Conservation (phyloP, 176 grass and related monocot genomes). For the Triticum turgidum region DNA sequence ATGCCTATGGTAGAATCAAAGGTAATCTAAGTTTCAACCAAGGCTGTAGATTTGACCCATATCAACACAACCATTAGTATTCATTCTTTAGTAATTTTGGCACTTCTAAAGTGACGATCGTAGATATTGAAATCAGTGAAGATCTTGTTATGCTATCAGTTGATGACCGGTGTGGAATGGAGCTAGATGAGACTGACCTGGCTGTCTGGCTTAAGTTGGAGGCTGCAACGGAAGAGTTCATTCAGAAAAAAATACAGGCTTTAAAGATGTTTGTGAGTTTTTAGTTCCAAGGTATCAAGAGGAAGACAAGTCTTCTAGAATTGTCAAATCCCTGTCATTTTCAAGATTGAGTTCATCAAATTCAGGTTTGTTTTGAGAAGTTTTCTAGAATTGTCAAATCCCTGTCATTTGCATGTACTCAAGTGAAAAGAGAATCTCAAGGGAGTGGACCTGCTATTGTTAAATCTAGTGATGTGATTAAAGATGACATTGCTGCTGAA, state of each 20-base stretch:
- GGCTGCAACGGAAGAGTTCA: slow-evolving; percentile 86
- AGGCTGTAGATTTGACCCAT: background rate
- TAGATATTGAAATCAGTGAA: slow-evolving; percentile 20
- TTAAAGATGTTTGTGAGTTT: slow-evolving; percentile 85
- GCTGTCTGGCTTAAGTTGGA: slow-evolving; percentile 87
- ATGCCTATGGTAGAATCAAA: slow-evolving; percentile 36
- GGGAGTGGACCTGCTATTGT: slow-evolving; percentile 38
- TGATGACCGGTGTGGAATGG: slow-evolving; percentile 96
- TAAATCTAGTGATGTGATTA: slow-evolving; percentile 33
- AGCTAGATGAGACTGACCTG: slow-evolving; percentile 95
- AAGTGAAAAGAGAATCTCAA: slow-evolving; percentile 47
- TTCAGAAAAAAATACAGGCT: slow-evolving; percentile 62
- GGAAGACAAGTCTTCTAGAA: slow-evolving; percentile 29
- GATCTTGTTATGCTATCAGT: slow-evolving; percentile 51
- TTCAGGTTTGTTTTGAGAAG: slow-evolving; percentile 52
- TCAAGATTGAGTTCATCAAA: slow-evolving; percentile 59
- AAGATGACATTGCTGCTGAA: slow-evolving; percentile 42
- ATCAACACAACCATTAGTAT: slow-evolving; percentile 8
- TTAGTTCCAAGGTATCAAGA: slow-evolving; percentile 46
- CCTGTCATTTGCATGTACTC: background rate
- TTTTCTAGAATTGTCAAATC: too few relatives aligned
- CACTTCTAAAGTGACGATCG: background rate
- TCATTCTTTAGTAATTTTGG: background rate
- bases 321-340: slow-evolving; percentile 65
- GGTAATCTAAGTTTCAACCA: background rate